phyloP scores from a whole-genome alignment of 2,329 filamentous ascomycete genomes.

The Nannizziopsis barbatae region DNA sequence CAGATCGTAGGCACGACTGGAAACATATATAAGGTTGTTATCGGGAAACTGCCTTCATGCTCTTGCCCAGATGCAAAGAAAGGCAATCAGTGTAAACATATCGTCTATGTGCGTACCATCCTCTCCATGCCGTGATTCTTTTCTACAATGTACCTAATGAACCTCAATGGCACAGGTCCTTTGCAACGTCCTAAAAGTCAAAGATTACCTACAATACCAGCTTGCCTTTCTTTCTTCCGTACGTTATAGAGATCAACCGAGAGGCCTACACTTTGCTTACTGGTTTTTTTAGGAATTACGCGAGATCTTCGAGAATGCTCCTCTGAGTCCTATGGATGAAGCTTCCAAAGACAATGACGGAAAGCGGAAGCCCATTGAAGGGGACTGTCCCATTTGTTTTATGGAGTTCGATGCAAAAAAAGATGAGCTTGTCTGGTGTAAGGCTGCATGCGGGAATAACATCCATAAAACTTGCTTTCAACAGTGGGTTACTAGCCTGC shows the following conservation, averaged over 20 bases:
- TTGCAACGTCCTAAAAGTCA: conserved; percentile 47
- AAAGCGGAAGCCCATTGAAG: conserved; percentile 48
- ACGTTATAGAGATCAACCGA: conserved; percentile 14
- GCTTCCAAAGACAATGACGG: conserved; percentile 30
- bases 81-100: conserved; percentile 54
- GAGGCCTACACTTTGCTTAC: not conserved
- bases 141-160: not conserved
- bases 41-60: conserved; percentile 44
- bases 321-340: conserved; percentile 37
- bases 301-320: conserved; percentile 45
- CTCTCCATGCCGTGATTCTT: not conserved
- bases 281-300: conserved; percentile 38
- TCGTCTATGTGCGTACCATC: conserved; percentile 41
- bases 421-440: conserved; percentile 47
- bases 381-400: conserved; percentile 54
- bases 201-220: conserved; percentile 47
- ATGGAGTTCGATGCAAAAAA: conserved; percentile 41
- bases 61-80: conserved; percentile 45
- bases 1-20: conserved; percentile 51
- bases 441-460: conserved; percentile 51
- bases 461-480: conserved; percentile 49
- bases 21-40: conserved; percentile 50
- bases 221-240: conserved; percentile 46
- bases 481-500: conserved; percentile 38
- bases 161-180: conserved; percentile 36